Base-by-base conservation (phyloP, 202 grass and related monocot genomes). In the Schoenoplectus tabernaemontani region DNA sequence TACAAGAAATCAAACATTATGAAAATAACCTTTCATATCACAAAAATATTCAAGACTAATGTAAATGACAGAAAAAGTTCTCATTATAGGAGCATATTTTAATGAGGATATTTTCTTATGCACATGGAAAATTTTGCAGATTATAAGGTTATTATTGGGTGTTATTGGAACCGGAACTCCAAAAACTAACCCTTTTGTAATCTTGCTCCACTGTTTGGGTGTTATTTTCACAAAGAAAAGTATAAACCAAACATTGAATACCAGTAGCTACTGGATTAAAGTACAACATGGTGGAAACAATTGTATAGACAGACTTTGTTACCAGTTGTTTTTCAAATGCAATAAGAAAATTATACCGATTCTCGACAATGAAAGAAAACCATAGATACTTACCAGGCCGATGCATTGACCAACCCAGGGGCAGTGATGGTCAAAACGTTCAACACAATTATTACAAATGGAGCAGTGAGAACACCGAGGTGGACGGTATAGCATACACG, bases 381-480 rank as follows among this genome's bases (percentile, higher is more conserved):
- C 17, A n/a, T 0, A 78, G 51, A 44, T 60, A 39, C 38, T 37
- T 64, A 93, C 91, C 84, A 86, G 87, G 57, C 91, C 91, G 57
- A 93, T 89, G 64, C 91, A 93, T 71, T 91, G 91, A 30, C 91
- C 91, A 46, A 93, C 88, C 91, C 91, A 93, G 15, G 88, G 86
- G 82, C 91, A 93, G 71, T 93, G 91, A 87, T 91, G 91, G 74
- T 93, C 91, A 66, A 93, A 93, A 9, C 86, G 84, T 70, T 91
- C 91, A 58, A 91, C 86, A 59, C 90, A 92, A 64, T 92, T 89
- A 74, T 92, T 87, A 63, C 90, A 92, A 84, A 92, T 87, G 28
- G 87, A 89, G 62, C 91, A 93, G 57, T 93, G 91, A 50, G 91
- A 93, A 74, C 91, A 93, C 24, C 91, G 84, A 48, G 91, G 88